Conservation (phyloP, 345 rosid genomes). For the Hibiscus trionum region DNA sequence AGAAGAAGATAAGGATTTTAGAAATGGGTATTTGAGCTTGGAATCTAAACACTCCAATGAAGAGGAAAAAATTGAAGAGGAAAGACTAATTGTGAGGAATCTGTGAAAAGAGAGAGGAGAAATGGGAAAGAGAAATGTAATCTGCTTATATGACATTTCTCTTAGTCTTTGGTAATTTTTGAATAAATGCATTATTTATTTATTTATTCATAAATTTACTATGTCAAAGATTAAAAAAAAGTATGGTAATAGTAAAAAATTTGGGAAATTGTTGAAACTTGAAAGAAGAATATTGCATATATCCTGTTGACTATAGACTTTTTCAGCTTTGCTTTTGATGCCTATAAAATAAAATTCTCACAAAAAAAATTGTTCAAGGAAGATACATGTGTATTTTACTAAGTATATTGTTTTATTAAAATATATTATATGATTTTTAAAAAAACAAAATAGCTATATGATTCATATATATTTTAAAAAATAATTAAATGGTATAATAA, state of each 20-base stretch:
- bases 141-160: constrained; percentile 15
- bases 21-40: constrained; percentile 30
- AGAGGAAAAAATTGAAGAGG: constrained; percentile 21
- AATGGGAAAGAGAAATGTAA: constrained; percentile 19
- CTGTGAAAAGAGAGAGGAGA: constrained; percentile 32
- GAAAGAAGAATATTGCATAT: constrained; percentile 24
- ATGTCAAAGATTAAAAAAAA: not conserved
- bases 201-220: not conserved
- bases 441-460: too few relatives aligned
- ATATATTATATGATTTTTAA: too few relatives aligned
- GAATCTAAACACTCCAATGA: constrained; percentile 42
- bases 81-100: constrained; percentile 37
- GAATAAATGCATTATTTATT: not conserved
- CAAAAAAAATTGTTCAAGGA: not conserved
- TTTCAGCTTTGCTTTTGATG: constrained; percentile 18
- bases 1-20: constrained; percentile 17
- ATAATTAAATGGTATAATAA: too few relatives aligned
- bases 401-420: too few relatives aligned
- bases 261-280: not conserved
- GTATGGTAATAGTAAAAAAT: not conserved
- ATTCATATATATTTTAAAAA: too few relatives aligned
- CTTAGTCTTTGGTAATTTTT: constrained; percentile 8
- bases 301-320: constrained; percentile 45
- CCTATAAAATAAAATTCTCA: constrained; percentile 1
- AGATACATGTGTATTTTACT: not conserved